Conservation (phyloP, 1,284 basidiomycete species). For the Fomitopsis schrenkii region DNA sequence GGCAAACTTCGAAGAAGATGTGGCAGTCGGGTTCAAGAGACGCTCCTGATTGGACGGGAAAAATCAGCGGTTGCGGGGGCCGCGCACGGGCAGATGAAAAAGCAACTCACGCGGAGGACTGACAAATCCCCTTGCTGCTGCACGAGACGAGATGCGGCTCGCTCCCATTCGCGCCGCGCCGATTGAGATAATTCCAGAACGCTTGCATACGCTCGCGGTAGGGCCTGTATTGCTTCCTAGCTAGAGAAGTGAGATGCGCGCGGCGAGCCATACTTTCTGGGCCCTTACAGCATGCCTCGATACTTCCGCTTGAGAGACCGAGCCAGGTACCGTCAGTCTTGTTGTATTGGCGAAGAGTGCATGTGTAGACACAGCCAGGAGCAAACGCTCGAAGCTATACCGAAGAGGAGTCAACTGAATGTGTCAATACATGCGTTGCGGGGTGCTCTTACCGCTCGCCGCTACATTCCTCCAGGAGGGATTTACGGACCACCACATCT, state of each 20-base stretch:
- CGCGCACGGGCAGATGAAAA: conserved; percentile 3
- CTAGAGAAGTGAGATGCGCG: not conserved
- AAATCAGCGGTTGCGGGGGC: not conserved
- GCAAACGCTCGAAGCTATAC: conserved; percentile 35
- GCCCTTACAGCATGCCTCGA: conserved; percentile 6
- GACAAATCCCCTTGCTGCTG: conserved; percentile 17
- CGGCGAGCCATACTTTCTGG: not conserved
- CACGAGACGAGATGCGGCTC: conserved; percentile 19
- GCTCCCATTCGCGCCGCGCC: conserved; percentile 25
- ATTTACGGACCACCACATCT: conserved; percentile 48
- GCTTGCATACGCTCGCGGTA: conserved; percentile 17
- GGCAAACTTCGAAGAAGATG: conserved; percentile 26
- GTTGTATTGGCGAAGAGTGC: conserved; percentile 32
- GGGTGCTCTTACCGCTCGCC: conserved; percentile 41
- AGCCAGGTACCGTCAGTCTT: conserved; percentile 5
- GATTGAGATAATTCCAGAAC: conserved; percentile 17
- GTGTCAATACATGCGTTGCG: conserved; percentile 22
- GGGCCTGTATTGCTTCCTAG: conserved; percentile 11
- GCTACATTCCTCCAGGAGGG: conserved; percentile 47
- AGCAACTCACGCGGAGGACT: conserved; percentile 18
- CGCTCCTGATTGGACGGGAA: conserved; percentile 11
- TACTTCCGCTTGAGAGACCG: conserved; percentile 1
- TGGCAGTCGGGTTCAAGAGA: conserved; percentile 13
- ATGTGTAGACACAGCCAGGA: conserved; percentile 49
- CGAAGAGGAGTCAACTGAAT: conserved; percentile 15